Evolutionary conservation across 148 eudicot genomes (phyloP).

Genomic region (Chenopodium quinoa): DNA sequence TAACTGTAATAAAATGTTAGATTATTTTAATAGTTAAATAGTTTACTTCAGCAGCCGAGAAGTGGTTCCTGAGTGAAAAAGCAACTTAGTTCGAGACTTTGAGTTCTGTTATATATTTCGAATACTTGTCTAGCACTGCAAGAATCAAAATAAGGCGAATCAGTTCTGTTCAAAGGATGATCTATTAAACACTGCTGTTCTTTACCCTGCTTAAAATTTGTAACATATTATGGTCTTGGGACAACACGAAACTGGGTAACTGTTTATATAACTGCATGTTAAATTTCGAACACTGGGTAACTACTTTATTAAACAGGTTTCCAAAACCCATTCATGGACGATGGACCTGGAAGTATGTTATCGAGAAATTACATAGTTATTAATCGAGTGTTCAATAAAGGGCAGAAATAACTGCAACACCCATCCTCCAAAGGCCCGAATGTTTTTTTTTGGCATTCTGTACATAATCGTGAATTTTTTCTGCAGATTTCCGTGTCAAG

Average conservation of each 20-base stretch:
- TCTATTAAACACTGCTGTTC: background rate
- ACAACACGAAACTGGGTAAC: background rate
- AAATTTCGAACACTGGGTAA: background rate
- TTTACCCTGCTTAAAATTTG: background rate
- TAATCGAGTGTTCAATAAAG: background rate
- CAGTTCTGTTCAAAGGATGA: background rate
- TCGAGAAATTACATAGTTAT: background rate
- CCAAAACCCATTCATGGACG: background rate
- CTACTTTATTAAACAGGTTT: background rate
- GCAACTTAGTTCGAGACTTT: background rate
- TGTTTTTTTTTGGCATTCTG: too few species aligned
- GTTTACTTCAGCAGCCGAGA: background rate
- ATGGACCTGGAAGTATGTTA: background rate
- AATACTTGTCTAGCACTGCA: too few species aligned
- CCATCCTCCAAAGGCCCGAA: too few species aligned
- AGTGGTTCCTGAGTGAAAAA: background rate
- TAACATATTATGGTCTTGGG: background rate
- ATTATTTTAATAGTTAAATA: background rate
- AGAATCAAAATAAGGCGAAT: background rate
- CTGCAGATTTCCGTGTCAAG: constrained; percentile 3
- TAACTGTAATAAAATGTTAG: background rate
- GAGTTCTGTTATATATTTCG: too few species aligned
- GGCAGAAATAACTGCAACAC: background rate
- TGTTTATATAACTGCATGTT: background rate
- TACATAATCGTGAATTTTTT: background rate